Base-by-base conservation (phyloP, 208 protist genomes). In the Phytomonas sp. region DNA sequence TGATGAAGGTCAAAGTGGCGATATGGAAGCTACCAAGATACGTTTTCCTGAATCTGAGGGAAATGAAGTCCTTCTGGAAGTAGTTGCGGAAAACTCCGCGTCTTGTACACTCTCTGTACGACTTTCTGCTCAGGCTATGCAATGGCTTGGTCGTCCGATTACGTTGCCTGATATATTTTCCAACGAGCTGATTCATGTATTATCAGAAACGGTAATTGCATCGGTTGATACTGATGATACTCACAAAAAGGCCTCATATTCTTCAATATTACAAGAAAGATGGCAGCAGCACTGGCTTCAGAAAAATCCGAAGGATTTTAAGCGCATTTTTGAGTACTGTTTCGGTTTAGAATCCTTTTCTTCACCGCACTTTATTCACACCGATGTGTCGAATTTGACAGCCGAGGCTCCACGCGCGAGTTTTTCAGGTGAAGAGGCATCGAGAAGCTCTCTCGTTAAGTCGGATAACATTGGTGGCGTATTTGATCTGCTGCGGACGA, bases 401-500 rank as follows among this genome's bases (percentile, higher is more conserved):
- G 20, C 40, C 9, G 40, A 51, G 40, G 13, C 40, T 15, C 20
- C 40, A 51, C 4, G 1, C 13, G 13, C 40, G 40, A 51, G 40
- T 51, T 51, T 51, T 51, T 51, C 40, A 56, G 65, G 23, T 60
- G 65, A 17, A 6, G 40, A 43, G 26, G 40, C 56, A 61, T 9
- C 29, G 4, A n/a, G 33, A 37, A 33, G 66, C 4, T 5, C 17
- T 43, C 17, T 29, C 13, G 66, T 23, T 34, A n/a, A 17, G 20
- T 9, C 29, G 17, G 51, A 37, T 51, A 34, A 34, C 11, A 34
- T 31, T 63, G 20, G 60, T 36, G 17, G 23, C 60, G 30, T 63
- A 5, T 63, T 63, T 17, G 65, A 68, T 28, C 26, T 63, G 29
- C 43, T 78, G 63, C 71, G 68, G 30, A 80, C 75, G 7, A 34